Conservation (phyloP, 1,284 basidiomycete genomes). For the Heterobasidion parviporum region DNA sequence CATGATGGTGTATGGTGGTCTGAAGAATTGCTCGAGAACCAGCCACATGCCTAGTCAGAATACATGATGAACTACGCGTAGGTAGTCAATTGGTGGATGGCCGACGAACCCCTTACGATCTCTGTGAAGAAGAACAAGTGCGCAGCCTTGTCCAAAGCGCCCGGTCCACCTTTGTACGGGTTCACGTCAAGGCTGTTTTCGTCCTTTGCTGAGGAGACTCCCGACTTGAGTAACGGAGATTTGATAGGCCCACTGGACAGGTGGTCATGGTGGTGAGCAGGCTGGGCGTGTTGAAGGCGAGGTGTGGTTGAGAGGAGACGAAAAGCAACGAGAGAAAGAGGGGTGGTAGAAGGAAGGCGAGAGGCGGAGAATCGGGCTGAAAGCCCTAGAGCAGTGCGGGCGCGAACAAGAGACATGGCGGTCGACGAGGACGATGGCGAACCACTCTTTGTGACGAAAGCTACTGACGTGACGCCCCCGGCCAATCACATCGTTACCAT, state of each 20-base stretch:
- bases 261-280: conserved; percentile 5
- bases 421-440: conserved; percentile 12
- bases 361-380: conserved; percentile 22
- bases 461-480: conserved; percentile 13
- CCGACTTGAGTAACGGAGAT: conserved; percentile 28
- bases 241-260: conserved; percentile 14
- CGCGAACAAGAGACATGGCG: conserved; percentile 16
- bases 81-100: not conserved
- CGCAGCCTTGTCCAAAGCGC: conserved; percentile 91
- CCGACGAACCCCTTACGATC: conserved; percentile 80
- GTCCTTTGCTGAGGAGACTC: conserved; percentile 30
- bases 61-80: not conserved
- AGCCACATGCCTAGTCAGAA: conserved; percentile 87
- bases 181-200: conserved; percentile 46
- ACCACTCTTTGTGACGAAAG: conserved; percentile 14
- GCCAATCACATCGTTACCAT: conserved; percentile 45
- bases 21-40: conserved; percentile 97
- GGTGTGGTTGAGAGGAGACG: conserved; percentile 33
- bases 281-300: conserved; percentile 16
- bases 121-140: conserved; percentile 99
- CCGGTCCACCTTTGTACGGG: conserved; percentile 73
- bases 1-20: conserved; percentile 98
- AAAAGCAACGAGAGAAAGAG: conserved; percentile 31
- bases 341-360: conserved; percentile 18
- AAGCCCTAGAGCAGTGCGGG: conserved; percentile 22